Percentiles rank a stretch among this genome's conserved stretches.
Evolutionary conservation across 805 yeast genomes (phyloP).

Genomic region (Zygoascus tannicola): DNA sequence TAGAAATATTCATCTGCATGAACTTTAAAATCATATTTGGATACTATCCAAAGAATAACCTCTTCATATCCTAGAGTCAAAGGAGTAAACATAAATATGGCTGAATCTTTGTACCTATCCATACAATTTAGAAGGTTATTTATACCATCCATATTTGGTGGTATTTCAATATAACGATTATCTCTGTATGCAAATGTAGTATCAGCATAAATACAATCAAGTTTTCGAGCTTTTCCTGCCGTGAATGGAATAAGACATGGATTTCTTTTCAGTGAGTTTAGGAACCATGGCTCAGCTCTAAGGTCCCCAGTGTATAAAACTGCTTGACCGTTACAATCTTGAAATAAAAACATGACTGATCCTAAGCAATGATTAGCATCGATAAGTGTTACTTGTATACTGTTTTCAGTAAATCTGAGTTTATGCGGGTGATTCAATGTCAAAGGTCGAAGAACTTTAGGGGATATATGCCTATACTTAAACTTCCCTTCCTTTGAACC

Average conservation of each 20-base stretch:
- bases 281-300: slow-evolving; percentile 48
- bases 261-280: slow-evolving; percentile 30
- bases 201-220: slow-evolving; percentile 45
- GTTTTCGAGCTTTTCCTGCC: slow-evolving; percentile 21
- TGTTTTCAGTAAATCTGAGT: slow-evolving; percentile 11
- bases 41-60: slow-evolving; percentile 36
- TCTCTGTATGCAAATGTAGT: slow-evolving; percentile 43
- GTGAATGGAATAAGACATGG: slow-evolving; percentile 37
- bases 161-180: slow-evolving; percentile 40
- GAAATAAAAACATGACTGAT: slow-evolving; percentile 44
- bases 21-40: slow-evolving; percentile 20
- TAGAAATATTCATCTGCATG: slow-evolving; percentile 27
- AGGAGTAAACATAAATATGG: slow-evolving; percentile 36
- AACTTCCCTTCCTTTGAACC: slow-evolving; percentile 1
- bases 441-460: slow-evolving; percentile 7
- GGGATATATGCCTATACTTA: slow-evolving; percentile 9
- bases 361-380: slow-evolving; percentile 55
- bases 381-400: slow-evolving; percentile 34
- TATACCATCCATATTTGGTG: slow-evolving; percentile 36
- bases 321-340: slow-evolving; percentile 23
- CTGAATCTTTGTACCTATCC: slow-evolving; percentile 35
- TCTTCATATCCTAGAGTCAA: slow-evolving; percentile 45
- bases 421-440: slow-evolving; percentile 18
- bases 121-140: slow-evolving; percentile 28
- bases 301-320: slow-evolving; percentile 50